phyloP scores from a whole-genome alignment of 352 stramenopile genomes.

The Globisporangium cederbergense region DNA sequence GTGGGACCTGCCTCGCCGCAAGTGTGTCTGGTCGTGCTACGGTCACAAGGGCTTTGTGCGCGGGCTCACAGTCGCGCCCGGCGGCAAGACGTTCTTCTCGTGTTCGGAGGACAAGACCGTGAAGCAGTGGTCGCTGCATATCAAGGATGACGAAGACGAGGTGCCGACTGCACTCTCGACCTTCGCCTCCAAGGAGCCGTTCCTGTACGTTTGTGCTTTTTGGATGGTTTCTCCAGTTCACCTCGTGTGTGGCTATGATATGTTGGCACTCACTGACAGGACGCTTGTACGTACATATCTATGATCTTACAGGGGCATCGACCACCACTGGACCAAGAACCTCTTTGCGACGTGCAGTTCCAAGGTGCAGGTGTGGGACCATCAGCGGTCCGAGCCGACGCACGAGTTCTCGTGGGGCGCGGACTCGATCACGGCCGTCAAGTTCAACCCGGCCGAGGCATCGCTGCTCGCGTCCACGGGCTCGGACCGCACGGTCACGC shows the following conservation, averaged over 20 bases:
- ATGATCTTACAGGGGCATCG: conserved; percentile 90
- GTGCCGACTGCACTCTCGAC: conserved; percentile 63
- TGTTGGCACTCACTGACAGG: background rate
- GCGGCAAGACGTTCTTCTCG: conserved; percentile 89
- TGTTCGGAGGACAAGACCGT: conserved; percentile 95
- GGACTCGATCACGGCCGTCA: conserved; percentile 93
- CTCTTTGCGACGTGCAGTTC: conserved; percentile 91
- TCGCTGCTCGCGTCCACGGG: conserved; percentile 94
- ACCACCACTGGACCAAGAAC: conserved; percentile 96
- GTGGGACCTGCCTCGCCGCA: conserved; percentile 95
- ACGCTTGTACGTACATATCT: conserved; percentile 10
- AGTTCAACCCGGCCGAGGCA: conserved; percentile 96
- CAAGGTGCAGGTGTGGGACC: conserved; percentile 97
- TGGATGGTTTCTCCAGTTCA: background rate
- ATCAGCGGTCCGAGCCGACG: conserved; percentile 89
- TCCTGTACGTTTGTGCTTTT: conserved; percentile 48
- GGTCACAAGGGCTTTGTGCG: conserved; percentile 94
- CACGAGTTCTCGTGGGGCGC: conserved; percentile 92
- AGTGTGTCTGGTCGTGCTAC: conserved; percentile 92
- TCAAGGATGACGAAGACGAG: conserved; percentile 71
- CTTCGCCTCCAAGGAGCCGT: conserved; percentile 83
- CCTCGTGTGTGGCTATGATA: background rate
- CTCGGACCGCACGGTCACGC: conserved; percentile 89
- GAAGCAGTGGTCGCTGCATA: conserved; percentile 87
- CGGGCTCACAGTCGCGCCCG: conserved; percentile 80